Base-by-base conservation (phyloP, 2,329 filamentous ascomycete genomes). In the Colletotrichum melonis region DNA sequence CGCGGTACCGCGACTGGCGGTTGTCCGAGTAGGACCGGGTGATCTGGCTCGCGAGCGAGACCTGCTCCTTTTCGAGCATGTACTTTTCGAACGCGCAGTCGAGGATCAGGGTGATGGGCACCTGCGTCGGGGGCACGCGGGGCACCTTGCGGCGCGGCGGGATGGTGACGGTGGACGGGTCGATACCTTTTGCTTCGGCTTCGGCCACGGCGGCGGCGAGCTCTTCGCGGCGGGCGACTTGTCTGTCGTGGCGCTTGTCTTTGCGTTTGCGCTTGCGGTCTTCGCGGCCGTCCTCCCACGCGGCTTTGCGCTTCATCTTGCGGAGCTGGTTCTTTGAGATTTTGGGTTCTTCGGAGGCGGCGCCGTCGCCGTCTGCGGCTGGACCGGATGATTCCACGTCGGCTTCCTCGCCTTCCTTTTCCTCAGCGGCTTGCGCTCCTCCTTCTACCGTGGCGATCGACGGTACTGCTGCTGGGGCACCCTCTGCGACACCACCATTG, bases 1-100 rank as follows among this genome's bases (percentile, higher is more conserved):
- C 87, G 64, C 92, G 89, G 80, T 90, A 95, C 8, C 81, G 84
- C 0, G 92, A 88, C 69, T 89, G 90, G 72, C 89, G 90, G 82
- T 98, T 98, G 79, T 98, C 95, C 24, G 95, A 95, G 83, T 99
- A 99, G 71, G 90, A 93, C 69, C 97, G 88, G 9, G 95, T 97
- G 74, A 99, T 88, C 82, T 99, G 97, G 70, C 92, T 90, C 1
- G 91, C 90, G 14, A 99, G 88, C 5, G 95, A 98, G 68, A 95
- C 92, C 35, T 94, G 87, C 83, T 99, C 97, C 77, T 93, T 93
- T 49, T 96, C 93, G 63, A 88, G 88, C 97, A 99, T 99, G 79
- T 95, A 89, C 55, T 93, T 87, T 81, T 99, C 95, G 81, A 97
- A 99, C 76, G 94, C 92, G 83, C 96, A 98, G 84, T 99, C 97